A percentile compares a stretch with the other conserved stretches of the same genome.
These are phyloP conservation scores for Dimargaris xerosporica DNA, from an alignment of 192 early-diverging fungal genomes.

Conservation along the genomic window DNA sequence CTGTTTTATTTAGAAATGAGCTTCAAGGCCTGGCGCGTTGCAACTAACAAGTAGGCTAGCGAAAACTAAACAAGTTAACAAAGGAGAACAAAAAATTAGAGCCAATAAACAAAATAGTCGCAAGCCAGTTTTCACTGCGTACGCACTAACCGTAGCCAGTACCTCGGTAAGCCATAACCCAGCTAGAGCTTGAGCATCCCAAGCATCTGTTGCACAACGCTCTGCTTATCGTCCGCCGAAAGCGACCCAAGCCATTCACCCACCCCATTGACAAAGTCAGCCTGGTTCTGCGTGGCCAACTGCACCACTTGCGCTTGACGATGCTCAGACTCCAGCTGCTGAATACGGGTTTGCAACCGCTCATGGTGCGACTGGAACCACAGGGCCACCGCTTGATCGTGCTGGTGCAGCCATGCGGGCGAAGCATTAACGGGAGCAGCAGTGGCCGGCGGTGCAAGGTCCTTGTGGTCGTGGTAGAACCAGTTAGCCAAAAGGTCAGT, in stretches of 20 bases:
- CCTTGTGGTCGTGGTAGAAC: background rate
- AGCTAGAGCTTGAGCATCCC: background rate
- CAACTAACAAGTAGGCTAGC: no score
- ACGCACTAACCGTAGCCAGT: no score
- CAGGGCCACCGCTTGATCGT: background rate
- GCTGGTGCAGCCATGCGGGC: background rate
- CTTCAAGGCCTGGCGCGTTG: no score
- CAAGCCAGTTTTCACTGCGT: no score
- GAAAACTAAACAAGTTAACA: no score
- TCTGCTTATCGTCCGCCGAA: background rate
- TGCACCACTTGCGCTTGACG: background rate
- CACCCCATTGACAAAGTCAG: background rate
- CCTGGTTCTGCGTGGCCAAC: background rate
- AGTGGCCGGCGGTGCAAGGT: background rate
- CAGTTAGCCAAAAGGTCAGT: background rate
- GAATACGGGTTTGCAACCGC: background rate
- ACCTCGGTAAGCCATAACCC: background rate
- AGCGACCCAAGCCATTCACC: background rate
- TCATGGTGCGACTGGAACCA: slow-evolving; percentile 3
- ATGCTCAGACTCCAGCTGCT: background rate
- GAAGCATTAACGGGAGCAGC: background rate
- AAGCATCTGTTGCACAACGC: background rate
- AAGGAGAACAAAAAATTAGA: no score
- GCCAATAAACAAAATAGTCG: no score
- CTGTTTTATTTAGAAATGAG: no score